Evolutionary conservation across 257 asterid genomes (phyloP), one percentile per base, ranked within the genome.

Genomic region (Lavandula angustifolia): DNA sequence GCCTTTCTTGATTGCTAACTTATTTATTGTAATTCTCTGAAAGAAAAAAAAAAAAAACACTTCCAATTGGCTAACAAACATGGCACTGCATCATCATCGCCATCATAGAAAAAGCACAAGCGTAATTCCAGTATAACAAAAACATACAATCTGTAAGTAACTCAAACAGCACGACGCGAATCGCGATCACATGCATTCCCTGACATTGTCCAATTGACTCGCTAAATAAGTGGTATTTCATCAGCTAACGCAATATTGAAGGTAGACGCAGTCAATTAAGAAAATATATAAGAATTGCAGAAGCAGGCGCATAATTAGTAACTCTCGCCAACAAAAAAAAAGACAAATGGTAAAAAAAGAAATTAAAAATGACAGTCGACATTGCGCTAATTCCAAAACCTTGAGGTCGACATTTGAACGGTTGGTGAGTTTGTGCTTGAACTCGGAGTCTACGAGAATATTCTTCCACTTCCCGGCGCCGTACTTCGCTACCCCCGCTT

Each of bases 321-420:
- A n/a, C n/a, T n/a, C 37, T 14, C 70, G 55, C 56, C 62, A 31
- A 27, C 32, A 64, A 32, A 53, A 44, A 22, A 22, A 6, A 16
- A 67, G 8, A 41, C 58, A 3, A 11, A 18, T 33, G 22, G 34
- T 11, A 9, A 5, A 17, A n/a, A n/a, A n/a, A n/a, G n/a, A n/a
- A 49, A 49, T 8, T 3, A 18, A 11, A 10, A 38, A 40, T 3
- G 7, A 7, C 33, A 47, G 32, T 5, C 5, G 22, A 32, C 55
- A 43, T 49, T 41, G 62, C 5, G 14, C 0, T 40, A 44, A 43
- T 8, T 9, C 17, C 14, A 62, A 74, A 62, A 82, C 94, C 94
- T 85, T 85, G 35, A 85, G 89, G 72, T 85, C 87, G 42, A 85
- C 81, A 68, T 85, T 85, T 31, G 94, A 81, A 33, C 94, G 87